Evolutionary conservation across 78 protist genomes (phyloP).

Genomic region (Dictyostelium brefeldianum): DNA sequence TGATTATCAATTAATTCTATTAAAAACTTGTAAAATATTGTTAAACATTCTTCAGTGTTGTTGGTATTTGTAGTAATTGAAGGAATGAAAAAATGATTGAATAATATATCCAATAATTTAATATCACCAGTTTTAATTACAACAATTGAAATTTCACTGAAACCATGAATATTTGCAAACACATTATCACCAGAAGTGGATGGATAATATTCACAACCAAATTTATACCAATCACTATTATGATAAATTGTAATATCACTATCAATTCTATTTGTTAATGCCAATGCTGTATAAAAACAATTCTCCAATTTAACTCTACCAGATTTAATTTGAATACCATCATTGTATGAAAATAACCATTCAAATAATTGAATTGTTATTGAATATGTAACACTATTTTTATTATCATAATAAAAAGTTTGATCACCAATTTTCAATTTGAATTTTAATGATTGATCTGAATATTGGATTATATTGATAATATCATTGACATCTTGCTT

Average conservation of each 20-base stretch:
- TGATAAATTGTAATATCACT: neutral
- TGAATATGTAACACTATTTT: neutral
- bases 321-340: neutral
- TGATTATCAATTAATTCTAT: too few relatives aligned
- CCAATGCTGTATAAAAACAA: neutral
- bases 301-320: neutral
- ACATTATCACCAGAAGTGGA: too few relatives aligned
- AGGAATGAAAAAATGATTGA: neutral
- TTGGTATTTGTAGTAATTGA: too few relatives aligned
- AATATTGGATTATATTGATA: neutral
- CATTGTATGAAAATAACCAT: neutral
- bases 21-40: too few relatives aligned
- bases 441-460: neutral
- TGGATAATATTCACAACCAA: neutral
- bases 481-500: neutral
- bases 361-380: neutral
- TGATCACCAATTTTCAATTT: neutral
- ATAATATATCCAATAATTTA: neutral
- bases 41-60: too few relatives aligned
- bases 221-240: neutral
- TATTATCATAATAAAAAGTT: too few relatives aligned
- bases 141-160: neutral
- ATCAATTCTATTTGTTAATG: neutral
- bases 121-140: neutral
- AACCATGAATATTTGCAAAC: neutral